Conservation (phyloP, 345 rosid species). For the Capsella bursapastoris region DNA sequence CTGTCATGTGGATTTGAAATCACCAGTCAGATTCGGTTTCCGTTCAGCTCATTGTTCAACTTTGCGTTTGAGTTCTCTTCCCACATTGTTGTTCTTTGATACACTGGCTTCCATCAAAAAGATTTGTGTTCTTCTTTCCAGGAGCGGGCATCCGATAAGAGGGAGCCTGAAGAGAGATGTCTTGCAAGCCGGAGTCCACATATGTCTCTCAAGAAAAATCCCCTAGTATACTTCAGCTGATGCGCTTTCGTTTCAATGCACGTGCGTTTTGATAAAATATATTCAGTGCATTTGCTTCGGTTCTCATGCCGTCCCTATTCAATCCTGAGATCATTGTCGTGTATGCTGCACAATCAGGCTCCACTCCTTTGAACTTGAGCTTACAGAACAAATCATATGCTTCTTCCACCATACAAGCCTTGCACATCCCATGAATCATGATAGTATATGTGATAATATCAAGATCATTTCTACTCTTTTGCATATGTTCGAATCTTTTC, state of each 20-base stretch:
- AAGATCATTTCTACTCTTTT: constrained; percentile 33
- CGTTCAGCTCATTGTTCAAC: constrained; percentile 52
- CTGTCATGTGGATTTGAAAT: constrained; percentile 45
- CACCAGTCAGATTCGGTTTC: constrained; percentile 42
- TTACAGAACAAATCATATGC: constrained; percentile 40
- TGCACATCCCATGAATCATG: constrained; percentile 49
- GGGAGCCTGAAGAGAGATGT: constrained; percentile 55
- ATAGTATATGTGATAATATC: constrained; percentile 44
- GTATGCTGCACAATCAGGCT: constrained; percentile 27
- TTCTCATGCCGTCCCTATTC: constrained; percentile 23
- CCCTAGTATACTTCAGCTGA: constrained; percentile 28
- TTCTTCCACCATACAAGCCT: constrained; percentile 39
- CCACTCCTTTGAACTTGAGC: constrained; percentile 15
- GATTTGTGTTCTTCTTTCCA: constrained; percentile 59
- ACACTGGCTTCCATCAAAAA: constrained; percentile 44
- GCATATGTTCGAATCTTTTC: constrained; percentile 35
- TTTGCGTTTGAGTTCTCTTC: constrained; percentile 50
- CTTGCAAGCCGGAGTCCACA: constrained; percentile 56
- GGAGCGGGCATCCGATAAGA: constrained; percentile 67
- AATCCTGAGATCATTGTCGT: constrained; percentile 36
- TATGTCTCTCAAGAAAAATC: constrained; percentile 51
- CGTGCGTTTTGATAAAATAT: background rate
- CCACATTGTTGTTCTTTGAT: constrained; percentile 53
- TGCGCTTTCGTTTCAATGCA: background rate
- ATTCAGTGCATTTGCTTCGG: constrained; percentile 29